A percentile compares a stretch with the other conserved stretches of the same genome.
Evolutionary conservation across 23 red algal genomes (phyloP).

Genomic region (Gracilaria gracilis): DNA sequence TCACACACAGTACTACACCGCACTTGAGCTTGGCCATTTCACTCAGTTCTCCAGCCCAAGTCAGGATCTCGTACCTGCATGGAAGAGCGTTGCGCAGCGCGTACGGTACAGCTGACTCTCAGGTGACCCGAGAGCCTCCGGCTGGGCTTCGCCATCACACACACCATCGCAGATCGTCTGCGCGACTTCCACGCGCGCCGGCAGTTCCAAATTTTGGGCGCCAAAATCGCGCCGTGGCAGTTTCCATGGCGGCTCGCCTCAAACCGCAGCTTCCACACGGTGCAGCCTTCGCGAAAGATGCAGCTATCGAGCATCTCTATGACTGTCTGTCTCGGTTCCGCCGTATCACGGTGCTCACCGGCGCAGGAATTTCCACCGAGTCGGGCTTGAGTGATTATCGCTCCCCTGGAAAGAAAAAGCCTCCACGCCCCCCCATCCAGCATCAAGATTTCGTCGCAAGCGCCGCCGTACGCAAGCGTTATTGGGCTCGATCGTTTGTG

Average conservation of each 20-base stretch:
- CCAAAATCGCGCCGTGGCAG: background rate
- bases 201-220: background rate
- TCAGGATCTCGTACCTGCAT: background rate
- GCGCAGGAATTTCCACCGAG: constrained; percentile 80
- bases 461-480: constrained; percentile 62
- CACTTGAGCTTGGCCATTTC: too few species aligned
- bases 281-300: constrained; percentile 27
- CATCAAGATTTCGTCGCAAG: constrained; percentile 67
- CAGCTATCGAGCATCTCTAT: constrained; percentile 20
- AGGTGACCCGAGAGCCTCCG: background rate
- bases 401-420: constrained; percentile 62
- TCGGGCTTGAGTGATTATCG: constrained; percentile 84
- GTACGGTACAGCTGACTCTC: background rate
- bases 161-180: background rate
- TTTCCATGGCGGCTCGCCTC: constrained; percentile 45
- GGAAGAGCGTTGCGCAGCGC: background rate
- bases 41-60: too few species aligned
- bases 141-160: background rate
- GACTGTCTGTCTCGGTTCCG: constrained; percentile 8
- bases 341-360: constrained; percentile 58
- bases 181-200: background rate
- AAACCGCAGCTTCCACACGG: constrained; percentile 66
- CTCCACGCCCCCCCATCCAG: constrained; percentile 75
- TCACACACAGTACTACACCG: too few species aligned
- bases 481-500: constrained; percentile 91